Base-by-base conservation (phyloP, 495 filamentous ascomycete species). In the Pseudotulostoma volvatum region DNA sequence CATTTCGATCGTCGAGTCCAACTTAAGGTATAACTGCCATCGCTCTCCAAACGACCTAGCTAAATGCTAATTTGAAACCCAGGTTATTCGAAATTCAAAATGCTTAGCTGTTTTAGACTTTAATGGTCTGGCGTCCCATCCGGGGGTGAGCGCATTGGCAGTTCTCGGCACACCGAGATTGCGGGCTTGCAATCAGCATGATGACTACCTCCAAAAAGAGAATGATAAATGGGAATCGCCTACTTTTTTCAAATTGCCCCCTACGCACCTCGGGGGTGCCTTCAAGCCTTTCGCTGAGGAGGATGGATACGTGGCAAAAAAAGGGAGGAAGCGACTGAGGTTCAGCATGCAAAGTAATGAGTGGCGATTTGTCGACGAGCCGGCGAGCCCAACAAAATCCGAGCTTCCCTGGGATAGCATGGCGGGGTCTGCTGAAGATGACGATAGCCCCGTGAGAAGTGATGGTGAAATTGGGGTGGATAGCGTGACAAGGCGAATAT, bases 201-300 rank as follows among this genome's bases (percentile, higher is more conserved):
- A n/a, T n/a, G n/a, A n/a, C n/a, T n/a, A n/a, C n/a, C n/a, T n/a
- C n/a, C n/a, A n/a, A n/a, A n/a, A n/a, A n/a, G n/a, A 11, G 4
- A 7, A 35, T 16, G 20, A 31, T 8, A 36, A 14, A 15, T 90
- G 73, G 65, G 60, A 68, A 15, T 90, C 86, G 3, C 84, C 85
- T 3, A 81, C 80, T 5, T 90, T 92, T 44, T 46, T 82, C 14
- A 82, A 76, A 45, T 64, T 76, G 17, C 60, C 66, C 13, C 66
- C 78, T 33, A 66, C 68, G 1, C 53, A 77, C 0, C 64, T 74
- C 15, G 68, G 76, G 42, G 65, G 68, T 7, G 60, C 57, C 9
- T 71, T 73, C 41, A 74, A 82, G 45, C 75, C 80, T 11, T 86
- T 92, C 38, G 66, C 62, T 4, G 76, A 85, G 21, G 77, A 79